A percentile compares a stretch with the other conserved stretches of the same genome.
These are phyloP conservation scores for Viridothelium virens DNA, from an alignment of 495 filamentous ascomycete genomes.

Conservation along the genomic window DNA sequence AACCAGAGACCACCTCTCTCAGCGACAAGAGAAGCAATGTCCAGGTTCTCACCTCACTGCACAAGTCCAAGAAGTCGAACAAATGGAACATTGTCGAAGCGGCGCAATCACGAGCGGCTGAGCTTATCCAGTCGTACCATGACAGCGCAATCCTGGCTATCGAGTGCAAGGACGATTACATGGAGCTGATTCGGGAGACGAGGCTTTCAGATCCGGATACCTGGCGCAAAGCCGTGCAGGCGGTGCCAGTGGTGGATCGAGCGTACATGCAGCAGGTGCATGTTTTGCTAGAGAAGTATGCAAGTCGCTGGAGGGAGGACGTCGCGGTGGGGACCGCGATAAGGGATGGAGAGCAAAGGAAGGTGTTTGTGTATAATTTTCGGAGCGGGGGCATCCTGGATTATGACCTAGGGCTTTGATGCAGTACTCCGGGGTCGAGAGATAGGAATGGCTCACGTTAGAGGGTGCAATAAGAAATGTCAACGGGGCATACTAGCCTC, in stretches of 20 bases:
- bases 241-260: conserved; percentile 65
- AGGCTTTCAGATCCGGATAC: conserved; percentile 72
- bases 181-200: conserved; percentile 70
- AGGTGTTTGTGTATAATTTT: conserved; percentile 39
- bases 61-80: conserved; percentile 84
- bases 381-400: conserved; percentile 31
- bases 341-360: conserved; percentile 17
- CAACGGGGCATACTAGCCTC: too few species aligned
- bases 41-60: conserved; percentile 69
- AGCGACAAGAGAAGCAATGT: conserved; percentile 48
- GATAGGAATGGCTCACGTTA: too few species aligned
- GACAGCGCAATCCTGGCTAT: conserved; percentile 77
- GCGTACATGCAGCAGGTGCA: conserved; percentile 83
- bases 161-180: conserved; percentile 77
- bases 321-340: conserved; percentile 25
- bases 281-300: conserved; percentile 59
- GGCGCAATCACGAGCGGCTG: conserved; percentile 29
- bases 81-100: conserved; percentile 77
- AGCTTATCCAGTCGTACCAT: conserved; percentile 47
- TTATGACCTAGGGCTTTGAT: conserved; percentile 33
- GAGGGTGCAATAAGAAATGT: too few species aligned
- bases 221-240: conserved; percentile 78
- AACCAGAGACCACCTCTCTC: conserved; percentile 28
- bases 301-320: conserved; percentile 47
- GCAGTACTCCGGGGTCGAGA: neutral